These are phyloP conservation scores for Amanita polypyramis DNA, from an alignment of 768 basidiomycete genomes.

Conservation along the genomic window DNA sequence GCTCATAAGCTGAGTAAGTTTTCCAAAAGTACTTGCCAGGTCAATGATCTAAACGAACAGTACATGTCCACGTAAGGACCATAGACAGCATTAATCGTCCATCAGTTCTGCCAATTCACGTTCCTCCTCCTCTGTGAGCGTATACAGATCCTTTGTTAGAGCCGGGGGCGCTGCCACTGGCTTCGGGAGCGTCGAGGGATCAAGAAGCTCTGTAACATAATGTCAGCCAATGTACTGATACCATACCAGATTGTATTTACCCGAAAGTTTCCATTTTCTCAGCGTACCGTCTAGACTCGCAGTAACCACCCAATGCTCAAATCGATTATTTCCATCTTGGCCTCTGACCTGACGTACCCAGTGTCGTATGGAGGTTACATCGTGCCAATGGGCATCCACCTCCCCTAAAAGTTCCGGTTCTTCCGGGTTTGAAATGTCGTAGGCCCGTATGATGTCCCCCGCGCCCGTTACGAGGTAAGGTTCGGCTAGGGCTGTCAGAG, in stretches of 20 bases:
- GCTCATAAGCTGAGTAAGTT: neutral
- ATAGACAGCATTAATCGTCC: constrained; percentile 17
- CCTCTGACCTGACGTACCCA: constrained; percentile 48
- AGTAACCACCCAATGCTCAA: constrained; percentile 78
- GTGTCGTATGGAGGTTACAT: constrained; percentile 64
- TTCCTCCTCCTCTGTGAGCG: constrained; percentile 83
- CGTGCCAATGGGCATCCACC: constrained; percentile 85
- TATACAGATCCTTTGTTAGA: constrained; percentile 19
- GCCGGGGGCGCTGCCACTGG: neutral
- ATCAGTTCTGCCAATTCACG: constrained; percentile 74
- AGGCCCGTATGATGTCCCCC: constrained; percentile 76
- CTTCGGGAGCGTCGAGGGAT: constrained; percentile 11
- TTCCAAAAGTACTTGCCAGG: neutral
- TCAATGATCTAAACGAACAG: too few species aligned
- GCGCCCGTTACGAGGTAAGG: constrained; percentile 75
- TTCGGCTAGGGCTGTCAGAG: constrained; percentile 51
- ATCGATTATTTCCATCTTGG: constrained; percentile 31
- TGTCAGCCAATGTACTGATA: neutral
- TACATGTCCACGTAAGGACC: neutral
- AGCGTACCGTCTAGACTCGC: constrained; percentile 82
- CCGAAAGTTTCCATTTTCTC: constrained; percentile 72
- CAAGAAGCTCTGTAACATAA: constrained; percentile 27
- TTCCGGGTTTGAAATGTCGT: constrained; percentile 59
- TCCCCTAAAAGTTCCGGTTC: constrained; percentile 64
- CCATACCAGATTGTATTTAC: constrained; percentile 20